Percentiles rank a stretch among this genome's conserved stretches.
Evolutionary conservation across 2,329 filamentous ascomycete species (phyloP).

Genomic region (Xylariaceae sp.): DNA sequence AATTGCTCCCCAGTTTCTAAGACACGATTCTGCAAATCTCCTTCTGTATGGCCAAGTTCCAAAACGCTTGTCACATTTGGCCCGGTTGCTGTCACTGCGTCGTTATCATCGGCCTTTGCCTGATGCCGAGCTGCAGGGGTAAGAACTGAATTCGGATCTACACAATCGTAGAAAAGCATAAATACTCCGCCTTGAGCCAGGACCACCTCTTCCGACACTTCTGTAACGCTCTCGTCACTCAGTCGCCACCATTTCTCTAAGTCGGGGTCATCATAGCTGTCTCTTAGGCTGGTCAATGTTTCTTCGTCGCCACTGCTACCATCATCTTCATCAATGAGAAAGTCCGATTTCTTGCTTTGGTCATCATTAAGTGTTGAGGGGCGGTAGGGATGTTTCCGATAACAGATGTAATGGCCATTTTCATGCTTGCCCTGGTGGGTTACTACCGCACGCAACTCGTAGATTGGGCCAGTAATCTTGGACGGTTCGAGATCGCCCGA

Average conservation of each 20-base stretch:
- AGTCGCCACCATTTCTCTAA: constrained; percentile 78
- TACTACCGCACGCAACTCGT: constrained; percentile 80
- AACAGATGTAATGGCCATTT: constrained; percentile 95
- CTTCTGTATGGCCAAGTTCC: not conserved
- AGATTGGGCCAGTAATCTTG: constrained; percentile 61
- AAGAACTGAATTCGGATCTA: constrained; percentile 57
- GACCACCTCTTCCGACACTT: constrained; percentile 73
- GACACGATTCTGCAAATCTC: not conserved
- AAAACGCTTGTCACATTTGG: not conserved
- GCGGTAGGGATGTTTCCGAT: constrained; percentile 66
- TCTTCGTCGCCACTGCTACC: constrained; percentile 17
- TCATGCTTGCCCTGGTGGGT: constrained; percentile 91
- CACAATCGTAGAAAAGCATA: constrained; percentile 93
- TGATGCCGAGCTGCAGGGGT: constrained; percentile 30
- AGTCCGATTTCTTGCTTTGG: constrained; percentile 2
- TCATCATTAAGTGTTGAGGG: constrained; percentile 8
- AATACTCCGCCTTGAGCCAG: constrained; percentile 81
- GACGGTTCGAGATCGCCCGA: constrained; percentile 55
- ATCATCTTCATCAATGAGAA: constrained; percentile 16
- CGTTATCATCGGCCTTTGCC: constrained; percentile 2
- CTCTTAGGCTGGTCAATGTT: constrained; percentile 23
- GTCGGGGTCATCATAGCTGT: constrained; percentile 6
- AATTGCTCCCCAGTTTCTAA: not conserved
- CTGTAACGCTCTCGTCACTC: constrained; percentile 83
- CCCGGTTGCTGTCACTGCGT: not conserved